These are phyloP conservation scores for Corymbia citriodora DNA, from an alignment of 441 rosid genomes.

Conservation along the genomic window DNA sequence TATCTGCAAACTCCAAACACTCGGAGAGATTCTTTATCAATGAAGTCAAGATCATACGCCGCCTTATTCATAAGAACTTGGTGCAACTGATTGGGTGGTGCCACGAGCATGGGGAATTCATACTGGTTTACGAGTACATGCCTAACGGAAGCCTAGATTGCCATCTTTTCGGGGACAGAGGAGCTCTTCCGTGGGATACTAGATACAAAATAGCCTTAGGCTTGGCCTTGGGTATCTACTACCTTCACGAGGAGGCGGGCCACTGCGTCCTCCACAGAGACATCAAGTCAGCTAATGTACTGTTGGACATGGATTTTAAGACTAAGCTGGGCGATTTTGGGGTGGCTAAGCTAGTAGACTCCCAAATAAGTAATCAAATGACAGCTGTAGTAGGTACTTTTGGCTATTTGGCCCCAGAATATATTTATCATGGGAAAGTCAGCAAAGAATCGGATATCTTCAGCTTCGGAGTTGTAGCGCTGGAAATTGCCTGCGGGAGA, in stretches of 20 bases:
- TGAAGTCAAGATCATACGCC: conserved; percentile 5
- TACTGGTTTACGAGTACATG: background rate
- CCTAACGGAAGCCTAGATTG: conserved; percentile 10
- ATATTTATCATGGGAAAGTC: background rate
- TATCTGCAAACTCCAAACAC: background rate
- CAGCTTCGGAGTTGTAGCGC: conserved; percentile 1
- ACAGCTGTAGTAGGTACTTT: conserved; percentile 2
- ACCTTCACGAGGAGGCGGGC: conserved; percentile 6
- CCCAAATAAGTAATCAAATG: background rate
- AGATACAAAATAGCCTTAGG: background rate
- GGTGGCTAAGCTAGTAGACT: background rate
- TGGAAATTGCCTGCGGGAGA: background rate
- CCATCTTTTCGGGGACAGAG: background rate
- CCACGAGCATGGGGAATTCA: background rate
- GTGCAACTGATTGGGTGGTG: conserved; percentile 1
- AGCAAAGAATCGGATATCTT: conserved; percentile 1
- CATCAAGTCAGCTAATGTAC: conserved; percentile 1
- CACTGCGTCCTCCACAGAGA: conserved; percentile 3
- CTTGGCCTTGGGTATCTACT: background rate
- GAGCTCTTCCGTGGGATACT: background rate
- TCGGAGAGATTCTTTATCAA: conserved; percentile 1
- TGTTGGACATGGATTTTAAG: conserved; percentile 1
- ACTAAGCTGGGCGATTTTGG: conserved; percentile 8
- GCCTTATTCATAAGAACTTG: background rate
- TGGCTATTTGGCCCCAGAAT: conserved; percentile 1